Evolutionary conservation across 2,329 filamentous ascomycete species (phyloP).

Genomic region (Venturia aucupariae): DNA sequence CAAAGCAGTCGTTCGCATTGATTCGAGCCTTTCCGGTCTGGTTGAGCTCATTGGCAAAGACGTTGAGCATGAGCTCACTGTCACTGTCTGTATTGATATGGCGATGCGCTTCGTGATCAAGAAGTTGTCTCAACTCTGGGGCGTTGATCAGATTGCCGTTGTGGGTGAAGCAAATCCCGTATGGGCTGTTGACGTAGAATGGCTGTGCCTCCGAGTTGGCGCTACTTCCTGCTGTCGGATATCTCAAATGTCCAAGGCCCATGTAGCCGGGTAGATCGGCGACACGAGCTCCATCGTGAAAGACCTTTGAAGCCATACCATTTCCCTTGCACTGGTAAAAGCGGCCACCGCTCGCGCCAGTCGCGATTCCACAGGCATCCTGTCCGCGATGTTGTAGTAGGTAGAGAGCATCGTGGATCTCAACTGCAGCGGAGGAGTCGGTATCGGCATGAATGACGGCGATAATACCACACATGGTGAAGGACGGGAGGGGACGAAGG

Average conservation of each 20-base stretch:
- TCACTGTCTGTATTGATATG: slow-evolving; percentile 89
- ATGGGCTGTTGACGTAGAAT: slow-evolving; percentile 82
- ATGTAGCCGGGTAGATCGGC: slow-evolving; percentile 72
- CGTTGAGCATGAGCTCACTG: slow-evolving; percentile 78
- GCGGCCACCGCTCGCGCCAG: slow-evolving; percentile 62
- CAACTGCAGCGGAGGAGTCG: slow-evolving; percentile 31
- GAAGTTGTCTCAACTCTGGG: slow-evolving; percentile 56
- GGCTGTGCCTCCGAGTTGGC: slow-evolving; percentile 81
- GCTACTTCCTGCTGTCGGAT: slow-evolving; percentile 80
- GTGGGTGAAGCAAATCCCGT: slow-evolving; percentile 71
- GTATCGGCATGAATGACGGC: slow-evolving; percentile 38
- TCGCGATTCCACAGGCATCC: slow-evolving; percentile 81
- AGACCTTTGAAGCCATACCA: slow-evolving; percentile 78
- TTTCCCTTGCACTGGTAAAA: slow-evolving; percentile 88
- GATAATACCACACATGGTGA: slow-evolving; percentile 43
- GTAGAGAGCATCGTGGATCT: slow-evolving; percentile 34
- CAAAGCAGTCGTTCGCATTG: slow-evolving; percentile 69
- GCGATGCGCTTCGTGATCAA: slow-evolving; percentile 70
- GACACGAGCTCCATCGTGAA: slow-evolving; percentile 67
- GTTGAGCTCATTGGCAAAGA: slow-evolving; percentile 75
- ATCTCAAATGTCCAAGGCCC: slow-evolving; percentile 78
- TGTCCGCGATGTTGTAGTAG: slow-evolving; percentile 56
- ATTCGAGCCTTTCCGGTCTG: slow-evolving; percentile 74
- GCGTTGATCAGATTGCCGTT: slow-evolving; percentile 87
- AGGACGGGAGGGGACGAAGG: slow-evolving; percentile 4